These are phyloP conservation scores for Fusarium concolor DNA, from an alignment of 2,329 filamentous ascomycete species.

Conservation along the genomic window DNA sequence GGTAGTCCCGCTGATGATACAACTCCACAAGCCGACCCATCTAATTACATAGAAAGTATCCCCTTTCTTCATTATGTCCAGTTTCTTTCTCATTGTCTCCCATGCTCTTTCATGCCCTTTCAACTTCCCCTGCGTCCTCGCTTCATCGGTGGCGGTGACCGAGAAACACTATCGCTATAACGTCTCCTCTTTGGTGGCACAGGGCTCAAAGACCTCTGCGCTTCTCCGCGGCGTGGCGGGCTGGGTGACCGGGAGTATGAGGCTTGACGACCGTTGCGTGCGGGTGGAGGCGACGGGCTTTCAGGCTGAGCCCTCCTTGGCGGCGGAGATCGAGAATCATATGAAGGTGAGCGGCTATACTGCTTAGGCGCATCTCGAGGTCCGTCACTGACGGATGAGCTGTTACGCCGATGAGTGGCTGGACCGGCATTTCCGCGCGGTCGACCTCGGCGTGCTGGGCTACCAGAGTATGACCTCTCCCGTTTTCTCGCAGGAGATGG, in stretches of 20 bases:
- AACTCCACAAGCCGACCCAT: slow-evolving; percentile 27
- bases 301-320: slow-evolving; percentile 38
- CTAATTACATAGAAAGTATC: slow-evolving; percentile 35
- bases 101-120: slow-evolving; percentile 8
- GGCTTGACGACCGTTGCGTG: slow-evolving; percentile 39
- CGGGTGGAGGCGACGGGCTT: slow-evolving; percentile 34
- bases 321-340: slow-evolving; percentile 48
- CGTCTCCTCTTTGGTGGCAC: slow-evolving; percentile 48
- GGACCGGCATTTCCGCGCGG: slow-evolving; percentile 34
- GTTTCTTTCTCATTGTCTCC: not conserved
- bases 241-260: slow-evolving; percentile 45
- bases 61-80: slow-evolving; percentile 20
- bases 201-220: slow-evolving; percentile 42
- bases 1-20: slow-evolving; percentile 39
- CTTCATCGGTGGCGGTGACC: slow-evolving; percentile 50
- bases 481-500: slow-evolving; percentile 39
- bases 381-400: slow-evolving; percentile 50
- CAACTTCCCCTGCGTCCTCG: slow-evolving; percentile 47
- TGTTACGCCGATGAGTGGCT: slow-evolving; percentile 46
- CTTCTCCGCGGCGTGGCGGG: slow-evolving; percentile 31
- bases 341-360: slow-evolving; percentile 49
- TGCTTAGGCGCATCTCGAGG: slow-evolving; percentile 42
- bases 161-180: slow-evolving; percentile 49
- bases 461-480: slow-evolving; percentile 36
- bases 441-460: slow-evolving; percentile 42